A percentile compares a stretch with the other conserved stretches of the same genome.
phyloP scores from a whole-genome alignment of 345 rosid species.

The Lepidium africanum region DNA sequence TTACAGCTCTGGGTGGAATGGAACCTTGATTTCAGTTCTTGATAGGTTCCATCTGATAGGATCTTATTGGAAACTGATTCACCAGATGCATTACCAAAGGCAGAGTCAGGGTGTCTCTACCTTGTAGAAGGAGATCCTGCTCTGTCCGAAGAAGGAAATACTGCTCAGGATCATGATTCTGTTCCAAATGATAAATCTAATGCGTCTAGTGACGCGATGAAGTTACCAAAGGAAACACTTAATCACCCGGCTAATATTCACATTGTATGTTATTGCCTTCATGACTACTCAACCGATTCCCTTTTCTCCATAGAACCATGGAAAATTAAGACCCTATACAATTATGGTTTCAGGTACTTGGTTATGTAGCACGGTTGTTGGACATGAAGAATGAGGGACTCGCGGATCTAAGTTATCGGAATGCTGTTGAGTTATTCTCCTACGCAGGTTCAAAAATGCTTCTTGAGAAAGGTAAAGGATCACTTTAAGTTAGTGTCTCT shows the following conservation, averaged over 20 bases:
- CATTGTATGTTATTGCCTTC: conserved; percentile 34
- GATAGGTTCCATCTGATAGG: conserved; percentile 70
- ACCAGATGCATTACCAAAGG: conserved; percentile 83
- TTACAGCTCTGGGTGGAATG: neutral
- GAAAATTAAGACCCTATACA: neutral
- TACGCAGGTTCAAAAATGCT: conserved; percentile 43
- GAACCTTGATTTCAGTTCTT: conserved; percentile 23
- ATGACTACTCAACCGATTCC: neutral
- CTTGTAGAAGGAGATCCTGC: conserved; percentile 44
- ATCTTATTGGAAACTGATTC: conserved; percentile 88
- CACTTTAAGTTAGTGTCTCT: neutral
- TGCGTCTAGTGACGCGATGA: conserved; percentile 29
- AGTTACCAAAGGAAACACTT: conserved; percentile 42
- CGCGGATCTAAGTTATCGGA: conserved; percentile 51
- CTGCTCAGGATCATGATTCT: conserved; percentile 16
- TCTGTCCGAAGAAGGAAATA: conserved; percentile 25
- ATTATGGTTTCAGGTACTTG: conserved; percentile 43
- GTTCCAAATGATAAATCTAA: conserved; percentile 18
- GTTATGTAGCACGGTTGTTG: conserved; percentile 54
- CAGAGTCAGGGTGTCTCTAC: conserved; percentile 34
- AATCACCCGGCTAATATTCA: conserved; percentile 91
- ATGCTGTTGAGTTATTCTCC: conserved; percentile 58
- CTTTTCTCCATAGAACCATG: neutral
- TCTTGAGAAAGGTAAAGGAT: conserved; percentile 6
- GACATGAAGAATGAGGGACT: conserved; percentile 61